phyloP scores from a whole-genome alignment of 1,284 basidiomycete genomes.

The Moniliophthora roreri region DNA sequence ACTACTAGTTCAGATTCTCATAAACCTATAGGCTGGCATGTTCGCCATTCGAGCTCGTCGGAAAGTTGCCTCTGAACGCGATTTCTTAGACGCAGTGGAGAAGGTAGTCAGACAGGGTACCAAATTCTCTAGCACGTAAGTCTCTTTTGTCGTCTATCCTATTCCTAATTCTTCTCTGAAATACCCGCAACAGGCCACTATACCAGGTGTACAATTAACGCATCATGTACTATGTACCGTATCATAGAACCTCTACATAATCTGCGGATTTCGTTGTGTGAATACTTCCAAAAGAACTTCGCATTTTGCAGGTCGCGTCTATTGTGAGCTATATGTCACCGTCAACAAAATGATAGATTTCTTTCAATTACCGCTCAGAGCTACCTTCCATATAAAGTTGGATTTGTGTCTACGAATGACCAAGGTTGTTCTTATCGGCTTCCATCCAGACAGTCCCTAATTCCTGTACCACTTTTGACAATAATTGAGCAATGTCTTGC shows the following conservation, averaged over 20 bases:
- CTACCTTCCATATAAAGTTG: no score
- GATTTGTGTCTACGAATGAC: constrained; percentile 39
- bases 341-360: no score
- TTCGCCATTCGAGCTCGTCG: constrained; percentile 97
- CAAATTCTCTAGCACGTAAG: constrained; percentile 88
- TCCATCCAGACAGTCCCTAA: constrained; percentile 70
- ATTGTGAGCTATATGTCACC: no score
- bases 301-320: no score
- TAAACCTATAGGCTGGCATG: constrained; percentile 86
- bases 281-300: no score
- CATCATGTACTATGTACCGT: constrained; percentile 10
- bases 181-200: constrained; percentile 44
- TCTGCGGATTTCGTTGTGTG: background rate
- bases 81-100: constrained; percentile 97
- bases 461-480: constrained; percentile 56
- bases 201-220: constrained; percentile 76
- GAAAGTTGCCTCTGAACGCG: constrained; percentile 96
- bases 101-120: constrained; percentile 98
- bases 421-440: constrained; percentile 54
- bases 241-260: no score
- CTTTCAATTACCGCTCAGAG: no score
- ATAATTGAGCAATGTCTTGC: constrained; percentile 39
- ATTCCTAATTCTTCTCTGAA: background rate
- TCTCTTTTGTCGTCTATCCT: constrained; percentile 19
- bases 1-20: constrained; percentile 3